Conservation (phyloP, 768 basidiomycete genomes). For the Mycena latifolia region DNA sequence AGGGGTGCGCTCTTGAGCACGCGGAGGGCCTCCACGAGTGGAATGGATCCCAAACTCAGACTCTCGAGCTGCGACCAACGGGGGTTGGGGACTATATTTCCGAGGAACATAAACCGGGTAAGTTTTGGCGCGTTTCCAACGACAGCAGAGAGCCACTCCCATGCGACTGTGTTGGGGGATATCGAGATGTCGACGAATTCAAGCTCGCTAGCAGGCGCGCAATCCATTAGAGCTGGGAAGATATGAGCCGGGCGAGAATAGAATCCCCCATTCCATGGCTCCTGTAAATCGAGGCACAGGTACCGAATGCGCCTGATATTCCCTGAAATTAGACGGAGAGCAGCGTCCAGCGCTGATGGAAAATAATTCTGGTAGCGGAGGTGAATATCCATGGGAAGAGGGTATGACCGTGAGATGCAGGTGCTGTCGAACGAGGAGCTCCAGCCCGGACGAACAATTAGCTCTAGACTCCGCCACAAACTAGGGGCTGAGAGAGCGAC, state of each 20-base stretch:
- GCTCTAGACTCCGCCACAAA: no score
- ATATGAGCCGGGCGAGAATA: background rate
- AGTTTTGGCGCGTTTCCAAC: conserved; percentile 7
- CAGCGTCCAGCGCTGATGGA: conserved; percentile 5
- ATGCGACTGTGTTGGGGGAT: background rate
- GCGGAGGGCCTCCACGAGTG: background rate
- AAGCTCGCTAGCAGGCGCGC: background rate
- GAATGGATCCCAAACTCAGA: background rate
- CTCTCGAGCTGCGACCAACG: conserved; percentile 12
- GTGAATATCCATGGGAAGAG: background rate
- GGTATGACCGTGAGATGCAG: conserved; percentile 12
- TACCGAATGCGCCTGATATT: conserved; percentile 6
- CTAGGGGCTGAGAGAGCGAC: no score
- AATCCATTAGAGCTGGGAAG: background rate
- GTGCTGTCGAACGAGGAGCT: conserved; percentile 7
- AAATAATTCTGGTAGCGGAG: background rate
- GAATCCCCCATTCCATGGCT: background rate
- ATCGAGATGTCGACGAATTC: background rate
- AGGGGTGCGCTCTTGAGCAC: background rate
- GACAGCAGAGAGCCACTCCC: conserved; percentile 21
- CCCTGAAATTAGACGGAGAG: background rate
- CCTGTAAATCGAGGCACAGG: background rate
- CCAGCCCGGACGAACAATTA: conserved; percentile 7
- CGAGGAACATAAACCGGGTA: background rate
- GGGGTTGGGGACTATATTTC: background rate